Evolutionary conservation across 768 basidiomycete species (phyloP).

Genomic region (Pisolithus orientalis): DNA sequence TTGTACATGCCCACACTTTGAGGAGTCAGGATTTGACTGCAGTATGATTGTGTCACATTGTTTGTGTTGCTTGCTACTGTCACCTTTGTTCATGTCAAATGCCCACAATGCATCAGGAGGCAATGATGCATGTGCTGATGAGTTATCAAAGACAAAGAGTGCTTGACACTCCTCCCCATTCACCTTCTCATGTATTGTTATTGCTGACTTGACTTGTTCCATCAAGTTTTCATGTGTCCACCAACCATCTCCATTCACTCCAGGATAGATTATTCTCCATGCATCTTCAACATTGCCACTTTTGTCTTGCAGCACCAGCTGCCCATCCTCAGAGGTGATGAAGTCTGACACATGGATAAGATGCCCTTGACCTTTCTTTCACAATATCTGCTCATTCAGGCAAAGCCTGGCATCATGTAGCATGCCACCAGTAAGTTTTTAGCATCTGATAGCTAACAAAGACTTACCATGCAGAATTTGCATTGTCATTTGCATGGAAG

Average conservation of each 20-base stretch:
- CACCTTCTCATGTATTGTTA: conserved; percentile 27
- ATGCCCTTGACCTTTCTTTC: conserved; percentile 17
- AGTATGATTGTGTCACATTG: conserved; percentile 18
- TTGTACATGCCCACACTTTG: conserved; percentile 12
- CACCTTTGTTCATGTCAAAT: conserved; percentile 20
- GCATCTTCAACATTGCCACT: conserved; percentile 11
- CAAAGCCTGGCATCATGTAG: background rate
- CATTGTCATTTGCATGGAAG: conserved; percentile 26
- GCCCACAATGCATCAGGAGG: conserved; percentile 16
- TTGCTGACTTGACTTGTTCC: conserved; percentile 3
- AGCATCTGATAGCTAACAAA: background rate
- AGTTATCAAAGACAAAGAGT: conserved; percentile 8
- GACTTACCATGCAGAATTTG: conserved; percentile 11
- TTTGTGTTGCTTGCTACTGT: conserved; percentile 16
- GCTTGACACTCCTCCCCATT: conserved; percentile 24
- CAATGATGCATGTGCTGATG: conserved; percentile 5
- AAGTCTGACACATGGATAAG: conserved; percentile 37
- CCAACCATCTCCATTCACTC: conserved; percentile 8
- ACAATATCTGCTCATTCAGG: background rate
- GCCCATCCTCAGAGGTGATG: conserved; percentile 27
- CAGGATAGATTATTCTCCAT: conserved; percentile 11
- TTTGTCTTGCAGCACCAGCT: background rate
- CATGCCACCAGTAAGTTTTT: background rate
- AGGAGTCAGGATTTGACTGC: conserved; percentile 8
- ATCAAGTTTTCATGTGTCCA: conserved; percentile 5